These are phyloP conservation scores for Pythium vanterpoolii DNA, from an alignment of 352 stramenopile species.

Conservation along the genomic window DNA sequence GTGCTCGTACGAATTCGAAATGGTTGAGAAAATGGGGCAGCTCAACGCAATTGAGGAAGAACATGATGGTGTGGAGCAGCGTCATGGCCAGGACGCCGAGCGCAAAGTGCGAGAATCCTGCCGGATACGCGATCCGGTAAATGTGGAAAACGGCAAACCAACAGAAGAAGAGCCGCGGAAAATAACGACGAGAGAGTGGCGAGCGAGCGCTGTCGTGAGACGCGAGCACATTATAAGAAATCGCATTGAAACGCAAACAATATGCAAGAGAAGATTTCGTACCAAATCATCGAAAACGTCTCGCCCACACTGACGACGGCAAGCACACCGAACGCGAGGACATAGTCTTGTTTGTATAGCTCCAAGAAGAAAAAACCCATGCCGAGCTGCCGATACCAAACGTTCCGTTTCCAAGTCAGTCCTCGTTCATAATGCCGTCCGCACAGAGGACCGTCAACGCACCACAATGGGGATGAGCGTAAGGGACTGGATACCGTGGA, in stretches of 20 bases:
- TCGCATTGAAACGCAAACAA: background rate
- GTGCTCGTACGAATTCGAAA: background rate
- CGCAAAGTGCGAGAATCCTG: slow-evolving; percentile 91
- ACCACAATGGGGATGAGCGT: slow-evolving; percentile 94
- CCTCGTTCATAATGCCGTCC: too few relatives aligned
- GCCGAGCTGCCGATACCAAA: slow-evolving; percentile 57
- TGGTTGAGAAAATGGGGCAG: slow-evolving; percentile 38
- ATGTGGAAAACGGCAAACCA: slow-evolving; percentile 94
- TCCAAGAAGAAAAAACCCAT: slow-evolving; percentile 97
- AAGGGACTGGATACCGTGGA: slow-evolving; percentile 90
- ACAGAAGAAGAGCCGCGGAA: slow-evolving; percentile 90
- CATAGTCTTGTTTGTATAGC: slow-evolving; percentile 88
- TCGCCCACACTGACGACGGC: slow-evolving; percentile 88
- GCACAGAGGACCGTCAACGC: too few relatives aligned
- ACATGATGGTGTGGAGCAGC: slow-evolving; percentile 54
- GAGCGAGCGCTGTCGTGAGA: slow-evolving; percentile 56
- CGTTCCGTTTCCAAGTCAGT: too few relatives aligned
- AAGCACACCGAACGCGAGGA: slow-evolving; percentile 90
- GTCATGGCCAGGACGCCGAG: slow-evolving; percentile 39
- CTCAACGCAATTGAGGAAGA: slow-evolving; percentile 74
- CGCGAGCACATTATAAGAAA: background rate
- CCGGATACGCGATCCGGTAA: slow-evolving; percentile 94
- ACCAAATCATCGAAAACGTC: slow-evolving; percentile 89
- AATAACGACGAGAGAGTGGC: slow-evolving; percentile 70
- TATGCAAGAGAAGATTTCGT: background rate